Conservation (phyloP, 169 alveolate genomes). For the Eimeria falciformis region DNA sequence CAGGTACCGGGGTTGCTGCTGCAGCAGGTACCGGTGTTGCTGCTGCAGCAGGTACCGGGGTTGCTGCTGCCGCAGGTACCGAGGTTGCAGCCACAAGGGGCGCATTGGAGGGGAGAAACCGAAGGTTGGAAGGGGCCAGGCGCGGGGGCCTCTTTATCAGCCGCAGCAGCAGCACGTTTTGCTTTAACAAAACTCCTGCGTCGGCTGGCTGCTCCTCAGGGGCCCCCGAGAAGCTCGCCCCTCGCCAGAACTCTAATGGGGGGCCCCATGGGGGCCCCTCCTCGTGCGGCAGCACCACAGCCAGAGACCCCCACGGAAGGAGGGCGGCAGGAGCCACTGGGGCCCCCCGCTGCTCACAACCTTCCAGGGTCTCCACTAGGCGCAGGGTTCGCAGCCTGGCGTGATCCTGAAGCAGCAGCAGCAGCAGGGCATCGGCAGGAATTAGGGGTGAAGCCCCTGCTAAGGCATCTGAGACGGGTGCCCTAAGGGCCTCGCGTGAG, state of each 20-base stretch:
- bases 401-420: slow-evolving; percentile 46
- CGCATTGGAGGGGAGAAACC: not conserved
- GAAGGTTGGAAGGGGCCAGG: not conserved
- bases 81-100: slow-evolving; percentile 3
- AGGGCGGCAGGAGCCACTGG: slow-evolving; percentile 33
- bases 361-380: slow-evolving; percentile 58
- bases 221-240: not conserved
- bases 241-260: not conserved
- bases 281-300: slow-evolving; percentile 32
- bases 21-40: not conserved
- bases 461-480: no score
- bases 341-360: slow-evolving; percentile 53
- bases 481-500: no score
- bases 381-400: slow-evolving; percentile 65
- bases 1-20: not conserved
- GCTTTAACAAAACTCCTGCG: slow-evolving; percentile 29
- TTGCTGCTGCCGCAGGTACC: not conserved
- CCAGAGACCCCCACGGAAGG: slow-evolving; percentile 59
- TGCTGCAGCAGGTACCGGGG: not conserved
- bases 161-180: slow-evolving; percentile 67
- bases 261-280: slow-evolving; percentile 51
- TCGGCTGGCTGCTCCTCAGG: slow-evolving; percentile 35
- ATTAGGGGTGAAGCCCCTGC: no score
- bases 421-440: not conserved
- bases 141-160: slow-evolving; percentile 43